phyloP scores from a whole-genome alignment of 805 yeast genomes.

The Candida namnaoensis region DNA sequence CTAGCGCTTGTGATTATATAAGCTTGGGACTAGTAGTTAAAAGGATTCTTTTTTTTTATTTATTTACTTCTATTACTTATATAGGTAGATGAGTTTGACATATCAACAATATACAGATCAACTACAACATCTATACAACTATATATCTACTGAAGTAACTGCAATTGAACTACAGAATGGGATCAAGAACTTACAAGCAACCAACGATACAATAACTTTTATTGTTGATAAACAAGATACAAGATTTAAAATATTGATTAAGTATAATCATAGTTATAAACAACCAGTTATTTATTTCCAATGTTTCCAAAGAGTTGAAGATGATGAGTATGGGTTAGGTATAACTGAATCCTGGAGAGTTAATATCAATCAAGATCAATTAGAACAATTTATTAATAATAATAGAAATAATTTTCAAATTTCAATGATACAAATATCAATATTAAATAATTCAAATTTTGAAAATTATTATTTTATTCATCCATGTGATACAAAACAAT shows the following conservation, averaged over 20 bases:
- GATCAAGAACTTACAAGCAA: not conserved
- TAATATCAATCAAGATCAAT: not conserved
- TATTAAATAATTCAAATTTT: no score
- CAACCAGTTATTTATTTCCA: slow-evolving; percentile 1
- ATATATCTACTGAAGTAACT: no score
- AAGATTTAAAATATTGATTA: slow-evolving; percentile 1
- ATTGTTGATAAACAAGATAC: not conserved
- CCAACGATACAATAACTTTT: not conserved
- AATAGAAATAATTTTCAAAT: not conserved
- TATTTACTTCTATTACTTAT: no score
- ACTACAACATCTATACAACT: no score
- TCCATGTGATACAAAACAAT: slow-evolving; percentile 29
- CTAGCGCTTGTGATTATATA: no score
- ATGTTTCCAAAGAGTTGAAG: not conserved
- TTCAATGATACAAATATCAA: slow-evolving; percentile 4
- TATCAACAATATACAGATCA: no score
- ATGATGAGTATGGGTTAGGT: not conserved
- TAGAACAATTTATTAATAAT: not conserved
- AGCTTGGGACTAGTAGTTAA: no score
- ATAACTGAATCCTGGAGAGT: not conserved
- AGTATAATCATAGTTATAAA: not conserved
- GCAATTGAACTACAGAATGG: no score
- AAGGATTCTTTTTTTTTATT: no score
- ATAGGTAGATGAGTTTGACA: no score
- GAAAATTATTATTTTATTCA: slow-evolving; percentile 23